Conservation (phyloP, 257 asterid species). For the Jacaranda copaia region DNA sequence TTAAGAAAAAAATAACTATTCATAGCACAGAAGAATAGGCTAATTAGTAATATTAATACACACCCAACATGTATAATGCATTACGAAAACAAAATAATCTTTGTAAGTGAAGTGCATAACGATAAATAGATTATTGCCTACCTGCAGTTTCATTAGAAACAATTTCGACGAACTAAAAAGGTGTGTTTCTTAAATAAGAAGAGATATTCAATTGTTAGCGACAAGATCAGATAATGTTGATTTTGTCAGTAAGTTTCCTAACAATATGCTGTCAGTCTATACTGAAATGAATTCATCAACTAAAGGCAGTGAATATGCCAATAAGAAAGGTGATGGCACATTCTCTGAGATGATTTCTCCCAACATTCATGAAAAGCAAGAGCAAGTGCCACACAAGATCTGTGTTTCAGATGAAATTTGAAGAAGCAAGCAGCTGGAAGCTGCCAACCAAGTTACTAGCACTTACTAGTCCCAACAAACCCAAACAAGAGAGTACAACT, state of each 20-base stretch:
- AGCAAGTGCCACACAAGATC: not conserved
- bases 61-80: not conserved
- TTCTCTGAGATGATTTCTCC: not conserved
- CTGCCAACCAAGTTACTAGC: not conserved
- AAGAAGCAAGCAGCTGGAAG: not conserved
- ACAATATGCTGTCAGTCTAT: not conserved
- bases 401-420: not conserved
- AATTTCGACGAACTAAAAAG: not conserved
- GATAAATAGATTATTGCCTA: not conserved
- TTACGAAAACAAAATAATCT: not conserved
- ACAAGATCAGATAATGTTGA: not conserved
- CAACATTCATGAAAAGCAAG: not conserved
- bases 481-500: not conserved
- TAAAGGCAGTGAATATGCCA: not conserved
- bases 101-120: not conserved
- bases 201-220: not conserved
- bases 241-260: not conserved
- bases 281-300: not conserved
- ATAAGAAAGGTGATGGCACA: not conserved
- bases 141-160: constrained; percentile 5
- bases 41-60: not conserved
- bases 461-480: not conserved
- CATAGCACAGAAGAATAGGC: not conserved
- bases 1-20: not conserved
- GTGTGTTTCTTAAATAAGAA: not conserved